phyloP scores from a whole-genome alignment of 768 basidiomycete species.

The Hortiboletus flavorubellus region DNA sequence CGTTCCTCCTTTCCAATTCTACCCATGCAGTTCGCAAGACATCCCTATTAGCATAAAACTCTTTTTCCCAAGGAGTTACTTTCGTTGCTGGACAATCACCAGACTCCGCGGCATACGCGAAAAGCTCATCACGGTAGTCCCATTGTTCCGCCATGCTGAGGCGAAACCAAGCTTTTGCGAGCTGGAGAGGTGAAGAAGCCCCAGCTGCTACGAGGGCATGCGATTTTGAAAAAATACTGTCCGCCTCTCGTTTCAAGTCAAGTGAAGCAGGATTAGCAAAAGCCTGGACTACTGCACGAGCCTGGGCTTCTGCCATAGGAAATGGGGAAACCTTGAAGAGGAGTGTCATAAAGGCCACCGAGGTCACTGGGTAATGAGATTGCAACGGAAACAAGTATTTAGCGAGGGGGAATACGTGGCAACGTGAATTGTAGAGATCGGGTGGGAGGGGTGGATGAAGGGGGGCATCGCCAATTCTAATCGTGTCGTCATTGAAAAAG shows the following conservation, averaged over 20 bases:
- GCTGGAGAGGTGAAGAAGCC: conserved; percentile 34
- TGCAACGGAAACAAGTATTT: conserved; percentile 66
- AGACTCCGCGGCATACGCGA: conserved; percentile 42
- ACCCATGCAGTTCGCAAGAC: conserved; percentile 56
- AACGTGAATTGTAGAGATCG: conserved; percentile 60
- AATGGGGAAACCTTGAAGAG: conserved; percentile 61
- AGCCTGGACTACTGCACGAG: conserved; percentile 53
- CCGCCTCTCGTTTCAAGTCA: conserved; percentile 45
- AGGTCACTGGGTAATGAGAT: conserved; percentile 41
- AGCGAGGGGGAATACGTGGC: conserved; percentile 67
- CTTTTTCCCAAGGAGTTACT: conserved; percentile 56
- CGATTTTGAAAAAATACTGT: conserved; percentile 48
- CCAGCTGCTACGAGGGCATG: conserved; percentile 35
- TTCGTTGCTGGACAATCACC: conserved; percentile 30
- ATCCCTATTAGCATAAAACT: conserved; percentile 47
- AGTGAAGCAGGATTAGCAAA: conserved; percentile 52
- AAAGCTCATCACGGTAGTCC: conserved; percentile 61
- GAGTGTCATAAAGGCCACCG: conserved; percentile 67
- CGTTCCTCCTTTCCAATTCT: conserved; percentile 50
- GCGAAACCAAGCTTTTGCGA: conserved; percentile 57
- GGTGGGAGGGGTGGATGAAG: conserved; percentile 46
- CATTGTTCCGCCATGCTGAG: conserved; percentile 56
- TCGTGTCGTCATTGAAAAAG: conserved; percentile 45
- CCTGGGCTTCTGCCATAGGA: conserved; percentile 77
- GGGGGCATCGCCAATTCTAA: conserved; percentile 41